Conservation (phyloP, 352 stramenopile species). For the Pythium coloratum region DNA sequence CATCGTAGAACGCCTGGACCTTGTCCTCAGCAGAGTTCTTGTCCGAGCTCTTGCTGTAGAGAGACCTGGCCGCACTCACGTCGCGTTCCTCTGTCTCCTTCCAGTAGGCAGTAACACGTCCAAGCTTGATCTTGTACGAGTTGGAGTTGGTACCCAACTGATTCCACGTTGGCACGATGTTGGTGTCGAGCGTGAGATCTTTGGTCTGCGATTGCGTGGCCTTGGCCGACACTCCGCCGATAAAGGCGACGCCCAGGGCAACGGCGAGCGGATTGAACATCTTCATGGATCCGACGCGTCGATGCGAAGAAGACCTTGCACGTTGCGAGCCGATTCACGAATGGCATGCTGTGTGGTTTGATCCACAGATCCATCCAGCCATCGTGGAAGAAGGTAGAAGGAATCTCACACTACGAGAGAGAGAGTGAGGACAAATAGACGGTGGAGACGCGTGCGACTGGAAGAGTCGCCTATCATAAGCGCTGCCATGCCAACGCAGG, state of each 20-base stretch:
- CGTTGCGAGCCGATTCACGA: background rate
- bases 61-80: background rate
- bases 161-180: conserved; percentile 12
- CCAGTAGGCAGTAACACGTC: background rate
- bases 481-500: background rate
- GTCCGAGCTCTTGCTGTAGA: background rate
- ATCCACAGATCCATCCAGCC: too few species aligned
- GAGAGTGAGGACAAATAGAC: background rate
- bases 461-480: too few species aligned
- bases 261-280: background rate
- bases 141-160: background rate
- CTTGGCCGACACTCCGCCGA: background rate
- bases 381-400: too few species aligned
- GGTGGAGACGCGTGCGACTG: background rate
- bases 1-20: background rate
- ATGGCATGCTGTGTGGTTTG: background rate
- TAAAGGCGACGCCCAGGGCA: background rate
- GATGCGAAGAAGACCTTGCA: background rate
- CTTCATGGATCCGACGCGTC: background rate
- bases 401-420: too few species aligned
- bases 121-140: conserved; percentile 4
- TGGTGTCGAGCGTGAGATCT: conserved; percentile 1
- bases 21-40: background rate
- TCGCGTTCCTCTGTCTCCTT: background rate
- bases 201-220: conserved; percentile 1